These are phyloP conservation scores for Sporisorium scitamineum DNA, from an alignment of 1,284 basidiomycete species.

Conservation along the genomic window DNA sequence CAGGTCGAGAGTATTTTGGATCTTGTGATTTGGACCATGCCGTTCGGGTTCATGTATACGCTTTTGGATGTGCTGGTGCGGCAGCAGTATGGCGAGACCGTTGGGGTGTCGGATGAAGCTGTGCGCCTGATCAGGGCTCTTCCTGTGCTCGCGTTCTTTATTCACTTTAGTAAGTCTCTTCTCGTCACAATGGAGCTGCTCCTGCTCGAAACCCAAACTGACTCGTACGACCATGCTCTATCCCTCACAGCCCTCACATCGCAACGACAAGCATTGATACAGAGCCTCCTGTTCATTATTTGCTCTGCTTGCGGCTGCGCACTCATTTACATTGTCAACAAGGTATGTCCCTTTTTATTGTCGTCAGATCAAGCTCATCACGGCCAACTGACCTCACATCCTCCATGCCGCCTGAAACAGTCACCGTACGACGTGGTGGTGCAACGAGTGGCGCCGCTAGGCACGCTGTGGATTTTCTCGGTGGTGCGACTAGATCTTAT, in stretches of 20 bases:
- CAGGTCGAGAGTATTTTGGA: constrained; percentile 53
- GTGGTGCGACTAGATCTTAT: constrained; percentile 67
- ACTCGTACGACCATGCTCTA: neutral
- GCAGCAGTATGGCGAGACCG: constrained; percentile 66
- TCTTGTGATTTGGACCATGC: constrained; percentile 65
- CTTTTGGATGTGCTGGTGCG: constrained; percentile 65
- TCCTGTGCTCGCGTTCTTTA: constrained; percentile 58
- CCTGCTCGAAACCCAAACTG: neutral
- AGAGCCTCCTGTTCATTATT: constrained; percentile 39
- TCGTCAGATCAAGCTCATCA: neutral
- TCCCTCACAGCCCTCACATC: constrained; percentile 40
- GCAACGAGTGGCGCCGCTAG: constrained; percentile 67
- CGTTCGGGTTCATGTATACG: constrained; percentile 63
- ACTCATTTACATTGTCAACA: constrained; percentile 62
- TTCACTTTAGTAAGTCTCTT: constrained; percentile 53
- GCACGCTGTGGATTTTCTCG: constrained; percentile 69
- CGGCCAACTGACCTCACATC: neutral
- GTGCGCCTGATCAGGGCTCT: constrained; percentile 42
- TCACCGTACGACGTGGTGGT: constrained; percentile 63
- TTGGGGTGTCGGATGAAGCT: constrained; percentile 40
- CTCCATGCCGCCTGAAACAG: constrained; percentile 12
- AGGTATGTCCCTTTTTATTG: constrained; percentile 32
- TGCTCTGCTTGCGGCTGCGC: constrained; percentile 48
- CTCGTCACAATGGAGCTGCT: neutral
- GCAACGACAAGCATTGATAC: constrained; percentile 41